These are phyloP conservation scores for Leavenworthia alabamica DNA, from an alignment of 345 rosid genomes.

Conservation along the genomic window DNA sequence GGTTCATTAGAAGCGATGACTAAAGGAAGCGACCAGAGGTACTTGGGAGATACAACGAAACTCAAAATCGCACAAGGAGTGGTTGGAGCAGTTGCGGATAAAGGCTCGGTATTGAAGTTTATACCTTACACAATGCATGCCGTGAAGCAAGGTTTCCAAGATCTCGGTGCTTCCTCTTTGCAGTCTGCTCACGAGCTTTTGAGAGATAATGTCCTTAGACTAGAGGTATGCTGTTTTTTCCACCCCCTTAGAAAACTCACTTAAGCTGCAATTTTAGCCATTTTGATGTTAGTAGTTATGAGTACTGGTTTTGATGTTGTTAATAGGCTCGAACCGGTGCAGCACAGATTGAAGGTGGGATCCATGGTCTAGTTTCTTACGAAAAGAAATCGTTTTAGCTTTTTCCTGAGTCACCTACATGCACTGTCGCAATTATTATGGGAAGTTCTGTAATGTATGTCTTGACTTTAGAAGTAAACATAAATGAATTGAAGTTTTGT, in stretches of 20 bases:
- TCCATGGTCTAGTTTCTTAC: slow-evolving; percentile 67
- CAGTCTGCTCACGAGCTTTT: slow-evolving; percentile 61
- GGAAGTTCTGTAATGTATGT: no score
- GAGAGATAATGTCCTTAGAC: slow-evolving; percentile 58
- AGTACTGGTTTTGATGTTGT: not conserved
- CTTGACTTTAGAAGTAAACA: no score
- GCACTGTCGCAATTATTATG: no score
- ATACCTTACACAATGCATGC: slow-evolving; percentile 93
- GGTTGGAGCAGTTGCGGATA: slow-evolving; percentile 87
- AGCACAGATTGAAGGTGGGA: slow-evolving; percentile 86
- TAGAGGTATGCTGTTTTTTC: slow-evolving; percentile 72
- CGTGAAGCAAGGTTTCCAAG: slow-evolving; percentile 96
- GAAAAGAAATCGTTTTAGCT: slow-evolving; percentile 54
- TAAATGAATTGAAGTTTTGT: not conserved
- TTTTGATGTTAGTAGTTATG: no score
- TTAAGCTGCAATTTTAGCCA: not conserved
- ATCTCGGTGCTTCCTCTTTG: slow-evolving; percentile 79
- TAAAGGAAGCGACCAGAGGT: slow-evolving; percentile 87
- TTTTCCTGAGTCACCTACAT: no score
- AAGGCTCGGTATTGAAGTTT: slow-evolving; percentile 74
- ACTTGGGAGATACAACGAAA: slow-evolving; percentile 77
- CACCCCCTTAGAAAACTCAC: no score
- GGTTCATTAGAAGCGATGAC: slow-evolving; percentile 98
- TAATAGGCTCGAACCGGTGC: slow-evolving; percentile 78
- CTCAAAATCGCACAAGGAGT: slow-evolving; percentile 96